A percentile compares a stretch with the other conserved stretches of the same genome.
phyloP scores from a whole-genome alignment of 805 yeast genomes.

The Candida odintsovae region DNA sequence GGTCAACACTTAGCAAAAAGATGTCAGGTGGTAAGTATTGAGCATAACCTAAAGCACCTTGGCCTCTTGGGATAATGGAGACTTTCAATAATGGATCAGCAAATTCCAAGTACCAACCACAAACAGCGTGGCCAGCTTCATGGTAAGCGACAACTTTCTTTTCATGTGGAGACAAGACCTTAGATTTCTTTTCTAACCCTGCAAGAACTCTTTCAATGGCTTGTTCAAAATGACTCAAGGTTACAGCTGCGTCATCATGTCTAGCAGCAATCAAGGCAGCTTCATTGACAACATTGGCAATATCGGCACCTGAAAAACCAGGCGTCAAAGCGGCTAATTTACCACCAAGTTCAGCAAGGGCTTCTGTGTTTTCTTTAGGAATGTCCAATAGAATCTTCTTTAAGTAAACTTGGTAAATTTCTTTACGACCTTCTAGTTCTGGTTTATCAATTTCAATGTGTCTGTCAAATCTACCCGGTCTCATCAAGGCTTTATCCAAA shows the following conservation, averaged over 20 bases:
- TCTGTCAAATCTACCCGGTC: conserved; percentile 95
- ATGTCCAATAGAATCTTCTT: conserved; percentile 45
- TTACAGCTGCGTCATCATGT: conserved; percentile 55
- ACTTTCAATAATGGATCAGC: conserved; percentile 92
- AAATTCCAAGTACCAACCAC: conserved; percentile 85
- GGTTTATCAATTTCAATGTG: conserved; percentile 84
- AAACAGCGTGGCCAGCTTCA: conserved; percentile 95
- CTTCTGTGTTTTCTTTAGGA: conserved; percentile 35
- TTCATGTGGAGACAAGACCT: conserved; percentile 73
- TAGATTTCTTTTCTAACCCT: conserved; percentile 84
- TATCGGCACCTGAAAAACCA: conserved; percentile 94
- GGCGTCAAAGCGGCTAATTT: conserved; percentile 89
- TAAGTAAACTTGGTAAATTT: conserved; percentile 78
- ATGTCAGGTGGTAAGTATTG: conserved; percentile 90
- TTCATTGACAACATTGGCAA: conserved; percentile 91
- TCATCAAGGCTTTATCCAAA: conserved; percentile 79
- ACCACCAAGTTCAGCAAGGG: conserved; percentile 63
- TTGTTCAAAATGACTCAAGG: conserved; percentile 72
- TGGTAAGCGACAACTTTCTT: conserved; percentile 86
- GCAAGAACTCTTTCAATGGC: conserved; percentile 94
- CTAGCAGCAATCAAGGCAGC: conserved; percentile 94
- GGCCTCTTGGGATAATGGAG: conserved; percentile 92
- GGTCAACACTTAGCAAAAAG: conserved; percentile 69
- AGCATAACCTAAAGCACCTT: conserved; percentile 94
- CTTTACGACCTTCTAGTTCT: conserved; percentile 84